Evolutionary conservation across 768 basidiomycete species (phyloP), one percentile per base, ranked within the genome.

Genomic region (Pisolithus albus): DNA sequence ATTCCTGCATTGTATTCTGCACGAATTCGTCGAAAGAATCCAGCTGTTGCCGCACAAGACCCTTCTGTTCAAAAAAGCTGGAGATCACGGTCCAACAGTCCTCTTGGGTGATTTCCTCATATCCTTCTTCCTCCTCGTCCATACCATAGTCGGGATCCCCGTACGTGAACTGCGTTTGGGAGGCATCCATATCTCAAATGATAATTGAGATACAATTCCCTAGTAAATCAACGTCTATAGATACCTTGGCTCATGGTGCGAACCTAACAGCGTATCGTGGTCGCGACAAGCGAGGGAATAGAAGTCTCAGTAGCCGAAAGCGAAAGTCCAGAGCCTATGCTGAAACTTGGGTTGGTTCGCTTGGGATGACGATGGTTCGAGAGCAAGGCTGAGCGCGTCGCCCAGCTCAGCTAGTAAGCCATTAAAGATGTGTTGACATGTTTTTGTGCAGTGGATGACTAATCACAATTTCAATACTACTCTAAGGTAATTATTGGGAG

Each of bases 21-120:
- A 99, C 91, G 63, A 98, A 99, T 72, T 98, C 95, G 66, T 99
- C 93, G 70, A 95, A 99, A 10, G 91, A 94, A 72, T 95, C 93
- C 49, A 98, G 82, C 67, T 99, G 96, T 66, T 99, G 96, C 45
- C 92, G 83, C 49, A 98, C 96, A 54, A 99, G 86, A 71, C 95
- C 95, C 69, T 95, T 96, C 67, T 92, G 89, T 56, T 92, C 86
- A 68, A 99, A 98, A 75, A 95, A 99, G 62, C 90, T 85, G 56
- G 90, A 87, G 61, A 98, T 97, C 64, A 99, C 86, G 38, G 86
- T 83, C 92, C 92, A 95, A 67, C 92, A 92, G 62, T 92, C 91
- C 67, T 93, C 91, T 62, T 92, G 91, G 0, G 89, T 89, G 67
- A 92, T 86, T 63, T 88, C 85, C 62, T 86, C 86, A 54, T 79